A percentile compares a stretch with the other conserved stretches of the same genome.
Evolutionary conservation across 108 stramenopile species (phyloP).

Genomic region (Cyclotella baltica): DNA sequence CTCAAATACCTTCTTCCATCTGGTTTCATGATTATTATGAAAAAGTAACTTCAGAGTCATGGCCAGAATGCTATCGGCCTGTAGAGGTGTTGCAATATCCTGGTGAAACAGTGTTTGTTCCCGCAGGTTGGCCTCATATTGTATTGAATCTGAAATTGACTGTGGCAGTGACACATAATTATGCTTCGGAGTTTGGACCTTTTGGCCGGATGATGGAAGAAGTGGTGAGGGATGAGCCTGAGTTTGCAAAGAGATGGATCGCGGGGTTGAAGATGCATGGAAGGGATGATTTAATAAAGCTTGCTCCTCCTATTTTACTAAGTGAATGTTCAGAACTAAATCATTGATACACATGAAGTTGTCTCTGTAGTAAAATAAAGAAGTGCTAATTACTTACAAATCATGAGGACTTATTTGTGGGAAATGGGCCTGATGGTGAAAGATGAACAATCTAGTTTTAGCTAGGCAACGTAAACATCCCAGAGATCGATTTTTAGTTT

Average conservation of each 20-base stretch:
- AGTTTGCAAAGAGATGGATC: slow-evolving; percentile 56
- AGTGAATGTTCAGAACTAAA: no score
- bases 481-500: no score
- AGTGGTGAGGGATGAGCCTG: slow-evolving; percentile 65
- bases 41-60: slow-evolving; percentile 45
- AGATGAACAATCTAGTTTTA: no score
- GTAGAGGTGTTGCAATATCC: slow-evolving; percentile 79
- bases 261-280: slow-evolving; percentile 36
- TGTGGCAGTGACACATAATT: slow-evolving; percentile 90
- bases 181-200: slow-evolving; percentile 77
- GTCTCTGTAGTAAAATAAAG: no score
- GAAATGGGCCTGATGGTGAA: no score
- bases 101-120: slow-evolving; percentile 89
- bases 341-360: no score
- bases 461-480: no score
- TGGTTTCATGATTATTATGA: slow-evolving; percentile 76
- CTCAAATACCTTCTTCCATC: slow-evolving; percentile 75
- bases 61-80: slow-evolving; percentile 59
- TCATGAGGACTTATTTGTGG: no score
- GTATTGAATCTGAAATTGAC: slow-evolving; percentile 84
- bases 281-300: slow-evolving; percentile 32
- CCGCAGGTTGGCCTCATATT: slow-evolving; percentile 87
- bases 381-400: no score
- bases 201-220: slow-evolving; percentile 58
- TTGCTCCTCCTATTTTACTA: not conserved